Conservation (phyloP, 2,329 filamentous ascomycete genomes). For the Mycosphaerella arachidis region DNA sequence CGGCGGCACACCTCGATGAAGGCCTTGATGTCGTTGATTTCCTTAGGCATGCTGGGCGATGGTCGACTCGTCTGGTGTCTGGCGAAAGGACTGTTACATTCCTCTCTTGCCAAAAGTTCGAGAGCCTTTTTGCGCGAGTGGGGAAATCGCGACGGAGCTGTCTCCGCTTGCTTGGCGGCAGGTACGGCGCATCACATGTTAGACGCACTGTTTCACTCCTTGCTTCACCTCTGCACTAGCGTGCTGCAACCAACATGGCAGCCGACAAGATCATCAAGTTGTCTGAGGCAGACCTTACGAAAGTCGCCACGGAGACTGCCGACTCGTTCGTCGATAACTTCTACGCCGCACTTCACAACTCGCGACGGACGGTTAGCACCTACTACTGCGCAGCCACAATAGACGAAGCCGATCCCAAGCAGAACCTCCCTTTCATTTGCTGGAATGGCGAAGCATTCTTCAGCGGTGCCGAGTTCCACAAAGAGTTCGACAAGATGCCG, state of each 20-base stretch:
- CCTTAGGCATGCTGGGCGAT: constrained; percentile 81
- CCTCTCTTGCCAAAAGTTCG: neutral
- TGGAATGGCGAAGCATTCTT: constrained; percentile 70
- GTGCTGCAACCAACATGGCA: neutral
- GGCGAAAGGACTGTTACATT: constrained; percentile 6
- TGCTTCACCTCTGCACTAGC: neutral
- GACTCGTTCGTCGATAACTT: constrained; percentile 68
- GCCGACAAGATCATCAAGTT: constrained; percentile 23
- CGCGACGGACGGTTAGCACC: constrained; percentile 53
- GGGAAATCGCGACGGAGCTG: neutral
- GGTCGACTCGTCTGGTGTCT: constrained; percentile 10
- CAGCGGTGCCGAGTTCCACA: constrained; percentile 61
- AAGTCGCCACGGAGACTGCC: constrained; percentile 52
- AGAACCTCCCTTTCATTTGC: constrained; percentile 60
- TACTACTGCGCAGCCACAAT: constrained; percentile 59
- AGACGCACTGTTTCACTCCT: neutral
- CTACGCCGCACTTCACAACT: constrained; percentile 67
- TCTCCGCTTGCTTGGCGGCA: constrained; percentile 2
- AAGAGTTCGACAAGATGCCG: constrained; percentile 59
- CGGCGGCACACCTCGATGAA: constrained; percentile 99
- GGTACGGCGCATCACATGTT: neutral
- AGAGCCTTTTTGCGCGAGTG: neutral
- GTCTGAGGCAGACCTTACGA: constrained; percentile 29
- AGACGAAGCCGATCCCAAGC: constrained; percentile 49
- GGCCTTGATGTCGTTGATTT: constrained; percentile 98